phyloP scores from a whole-genome alignment of 768 basidiomycete genomes.

The Mycena epipterygia region DNA sequence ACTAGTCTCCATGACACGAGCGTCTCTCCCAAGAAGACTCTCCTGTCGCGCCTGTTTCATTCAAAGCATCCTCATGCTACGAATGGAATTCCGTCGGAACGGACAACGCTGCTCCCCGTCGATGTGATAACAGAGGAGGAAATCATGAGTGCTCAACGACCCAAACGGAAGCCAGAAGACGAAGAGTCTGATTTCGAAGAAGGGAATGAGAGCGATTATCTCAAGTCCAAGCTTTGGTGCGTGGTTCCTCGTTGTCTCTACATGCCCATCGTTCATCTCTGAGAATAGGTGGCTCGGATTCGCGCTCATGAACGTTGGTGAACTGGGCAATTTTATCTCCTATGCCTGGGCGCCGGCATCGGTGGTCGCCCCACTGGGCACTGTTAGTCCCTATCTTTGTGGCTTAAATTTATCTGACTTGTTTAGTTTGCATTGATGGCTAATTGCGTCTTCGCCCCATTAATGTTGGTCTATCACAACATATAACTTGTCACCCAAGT shows the following conservation, averaged over 20 bases:
- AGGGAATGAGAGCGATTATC: conserved; percentile 78
- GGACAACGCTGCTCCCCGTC: conserved; percentile 50
- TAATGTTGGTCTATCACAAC: conserved; percentile 61
- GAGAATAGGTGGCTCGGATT: conserved; percentile 91
- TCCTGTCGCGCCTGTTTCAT: conserved; percentile 51
- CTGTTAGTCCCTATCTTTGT: conserved; percentile 65
- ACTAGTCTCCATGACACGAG: conserved; percentile 31
- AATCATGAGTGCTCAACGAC: conserved; percentile 41
- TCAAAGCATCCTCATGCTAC: conserved; percentile 39
- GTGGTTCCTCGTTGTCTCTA: conserved; percentile 35
- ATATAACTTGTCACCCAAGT: too few species aligned
- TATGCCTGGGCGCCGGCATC: conserved; percentile 93
- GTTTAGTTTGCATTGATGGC: conserved; percentile 90
- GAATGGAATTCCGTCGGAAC: conserved; percentile 28
- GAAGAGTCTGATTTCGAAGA: conserved; percentile 40
- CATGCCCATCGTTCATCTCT: conserved; percentile 12
- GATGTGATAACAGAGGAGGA: conserved; percentile 58
- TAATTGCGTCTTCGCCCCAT: conserved; percentile 93
- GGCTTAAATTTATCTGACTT: conserved; percentile 26
- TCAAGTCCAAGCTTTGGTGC: conserved; percentile 88
- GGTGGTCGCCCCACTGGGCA: conserved; percentile 96
- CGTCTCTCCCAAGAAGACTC: conserved; percentile 47
- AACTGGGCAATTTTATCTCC: conserved; percentile 90
- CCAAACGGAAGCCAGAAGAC: conserved; percentile 38
- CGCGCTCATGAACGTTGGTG: conserved; percentile 90